Evolutionary conservation across 2,329 filamentous ascomycete species (phyloP).

Genomic region (Aspergillus ochraceus): DNA sequence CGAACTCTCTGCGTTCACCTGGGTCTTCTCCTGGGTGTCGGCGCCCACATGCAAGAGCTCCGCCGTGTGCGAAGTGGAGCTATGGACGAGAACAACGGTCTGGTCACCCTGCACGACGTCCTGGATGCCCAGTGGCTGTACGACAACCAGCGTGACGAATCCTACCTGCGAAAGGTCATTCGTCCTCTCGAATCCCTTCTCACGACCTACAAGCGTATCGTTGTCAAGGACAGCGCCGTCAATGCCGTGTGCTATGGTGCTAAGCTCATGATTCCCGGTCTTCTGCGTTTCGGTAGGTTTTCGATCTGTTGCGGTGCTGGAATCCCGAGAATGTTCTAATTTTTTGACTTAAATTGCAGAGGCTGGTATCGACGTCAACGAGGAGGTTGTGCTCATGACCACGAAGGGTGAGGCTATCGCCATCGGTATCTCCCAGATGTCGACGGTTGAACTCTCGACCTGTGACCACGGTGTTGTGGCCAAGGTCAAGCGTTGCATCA

Average conservation of each 20-base stretch:
- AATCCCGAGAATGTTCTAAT: neutral
- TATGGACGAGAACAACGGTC: constrained; percentile 85
- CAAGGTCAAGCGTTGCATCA: constrained; percentile 99
- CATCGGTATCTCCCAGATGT: constrained; percentile 96
- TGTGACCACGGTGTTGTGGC: constrained; percentile 98
- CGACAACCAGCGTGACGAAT: constrained; percentile 94
- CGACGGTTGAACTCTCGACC: constrained; percentile 91
- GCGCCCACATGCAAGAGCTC: constrained; percentile 98
- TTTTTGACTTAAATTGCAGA: constrained; percentile 53
- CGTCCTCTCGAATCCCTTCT: constrained; percentile 89
- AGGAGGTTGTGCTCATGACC: constrained; percentile 97
- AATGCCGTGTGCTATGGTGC: constrained; percentile 98
- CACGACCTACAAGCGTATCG: constrained; percentile 90
- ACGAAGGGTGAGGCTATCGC: constrained; percentile 99
- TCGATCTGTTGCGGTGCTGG: neutral
- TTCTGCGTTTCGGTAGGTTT: constrained; percentile 79
- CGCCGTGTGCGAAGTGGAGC: constrained; percentile 90
- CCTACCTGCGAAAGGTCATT: constrained; percentile 87
- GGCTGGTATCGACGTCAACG: constrained; percentile 85
- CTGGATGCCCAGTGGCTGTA: constrained; percentile 94
- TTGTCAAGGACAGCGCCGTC: constrained; percentile 95
- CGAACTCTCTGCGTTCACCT: constrained; percentile 96
- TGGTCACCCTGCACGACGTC: constrained; percentile 93
- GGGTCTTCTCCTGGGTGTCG: constrained; percentile 74
- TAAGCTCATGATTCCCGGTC: constrained; percentile 97